Conservation (phyloP, 2,329 filamentous ascomycete genomes). For the Pseudocercospora macadamiae region DNA sequence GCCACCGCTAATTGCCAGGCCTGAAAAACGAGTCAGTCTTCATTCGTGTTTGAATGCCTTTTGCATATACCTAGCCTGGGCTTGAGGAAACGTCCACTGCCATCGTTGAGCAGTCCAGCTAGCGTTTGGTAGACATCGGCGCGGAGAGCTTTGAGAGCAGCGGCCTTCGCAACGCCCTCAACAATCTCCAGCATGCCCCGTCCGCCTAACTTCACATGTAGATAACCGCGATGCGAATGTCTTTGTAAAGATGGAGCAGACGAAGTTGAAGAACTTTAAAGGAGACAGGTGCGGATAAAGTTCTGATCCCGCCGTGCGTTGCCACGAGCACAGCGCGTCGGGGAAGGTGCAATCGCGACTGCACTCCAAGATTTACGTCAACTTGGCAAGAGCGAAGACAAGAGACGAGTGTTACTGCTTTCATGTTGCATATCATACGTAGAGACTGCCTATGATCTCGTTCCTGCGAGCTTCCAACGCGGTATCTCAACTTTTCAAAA, state of each 20-base stretch:
- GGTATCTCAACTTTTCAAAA: background rate
- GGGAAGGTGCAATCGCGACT: background rate
- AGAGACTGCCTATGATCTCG: background rate
- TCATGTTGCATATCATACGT: background rate
- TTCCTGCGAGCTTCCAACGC: background rate
- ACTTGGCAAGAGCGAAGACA: background rate
- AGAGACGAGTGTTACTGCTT: background rate
- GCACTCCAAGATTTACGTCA: background rate
- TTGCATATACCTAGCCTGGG: constrained; percentile 12
- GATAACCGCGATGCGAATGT: background rate
- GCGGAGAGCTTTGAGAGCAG: background rate
- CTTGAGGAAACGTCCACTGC: background rate
- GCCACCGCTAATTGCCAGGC: constrained; percentile 84
- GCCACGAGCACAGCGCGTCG: background rate
- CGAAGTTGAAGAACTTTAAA: background rate
- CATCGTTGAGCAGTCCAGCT: background rate
- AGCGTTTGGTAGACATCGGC: constrained; percentile 11
- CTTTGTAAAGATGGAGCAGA: background rate
- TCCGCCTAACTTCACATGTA: background rate
- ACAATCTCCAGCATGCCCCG: constrained; percentile 7
- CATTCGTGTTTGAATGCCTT: too few species aligned
- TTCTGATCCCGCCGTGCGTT: background rate
- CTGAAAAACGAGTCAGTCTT: constrained; percentile 27
- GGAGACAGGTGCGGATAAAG: background rate
- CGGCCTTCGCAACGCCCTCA: background rate